Evolutionary conservation across 352 stramenopile species (phyloP), one percentile per base, ranked within the genome.

Genomic region (Bremia lactucae): DNA sequence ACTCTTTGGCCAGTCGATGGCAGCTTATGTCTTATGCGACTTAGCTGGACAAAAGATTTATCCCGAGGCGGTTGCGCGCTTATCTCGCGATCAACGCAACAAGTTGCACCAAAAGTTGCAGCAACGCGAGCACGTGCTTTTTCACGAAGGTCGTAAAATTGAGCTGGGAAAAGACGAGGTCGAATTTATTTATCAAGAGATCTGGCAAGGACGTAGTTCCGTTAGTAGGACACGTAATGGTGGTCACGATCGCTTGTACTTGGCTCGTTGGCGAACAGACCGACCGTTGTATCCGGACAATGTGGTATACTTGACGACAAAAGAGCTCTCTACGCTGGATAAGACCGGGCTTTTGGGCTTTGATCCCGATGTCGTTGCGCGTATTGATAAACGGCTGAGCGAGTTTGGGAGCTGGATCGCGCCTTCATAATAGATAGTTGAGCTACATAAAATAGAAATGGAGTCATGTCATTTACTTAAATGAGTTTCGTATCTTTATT

Each of bases 1-100:
- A 23, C 94, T 99, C 42, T 98, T 98, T 63, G 94, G 95, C n/a
- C 92, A 98, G 59, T 82, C 93, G 15, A 95, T 98, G 69, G 95
- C 95, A 2, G 79, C 92, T 5, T 91, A 91, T 55, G 84, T 97
- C 28, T 60, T 98, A 15, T 97, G 91, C 46, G 83, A 97, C 31
- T 51, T 98, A 13, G 92, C 90, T 21, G 66, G 79, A 7, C 85
- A 96, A 33, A 87, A 87, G 28, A 94, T 98, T 55, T 66, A 50
- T 21, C 74, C 77, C 0, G 74, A 89, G 44, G 66, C 71, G 14
- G 56, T 87, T 4, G 69, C 65, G n/a, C 59, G 74, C 20, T 53
- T 90, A 33, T 82, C 76, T 20, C 73, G 73, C n/a, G 81, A 88
- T 50, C 79, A 86, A 46, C 79, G 77, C 60, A 89, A 87, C 68